Base-by-base conservation (phyloP, 805 yeast species). In the Wickerhamomyces xylosicus region DNA sequence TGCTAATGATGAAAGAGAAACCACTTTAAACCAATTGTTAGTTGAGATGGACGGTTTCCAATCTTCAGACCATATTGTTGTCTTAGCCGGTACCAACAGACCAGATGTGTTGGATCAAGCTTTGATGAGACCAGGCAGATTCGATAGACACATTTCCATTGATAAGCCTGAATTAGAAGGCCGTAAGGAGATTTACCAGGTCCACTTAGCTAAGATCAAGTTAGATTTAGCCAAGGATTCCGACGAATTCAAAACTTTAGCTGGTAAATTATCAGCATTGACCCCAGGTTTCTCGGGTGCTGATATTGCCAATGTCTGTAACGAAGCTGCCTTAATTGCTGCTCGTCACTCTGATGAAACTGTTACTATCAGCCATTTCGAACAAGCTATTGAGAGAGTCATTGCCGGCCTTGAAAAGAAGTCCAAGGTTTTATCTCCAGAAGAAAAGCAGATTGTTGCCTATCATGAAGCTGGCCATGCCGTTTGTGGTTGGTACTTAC, bases 381-480 rank as follows among this genome's bases (percentile, higher is more conserved):
- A 92, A 61, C 80, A 79, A 56, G 97, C 98, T 8, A 92, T 92
- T 48, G 98, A 94, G 63, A 78, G 99, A 56, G 97, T 90, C 33
- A 85, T 89, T 61, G 97, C 94, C 25, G 99, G 99, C 31, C 67
- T 92, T 45, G 97, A 90, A 61, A 85, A 85, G 69, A 90, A 86
- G 62, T 74, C 89, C 14, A 80, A 82, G 53, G 73, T 92, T 13
- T 67, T 94, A 44, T 76, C 86, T 3, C 81, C 86, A 2, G 89
- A 82, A 43, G 97, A 94, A 57, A 85, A 87, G 63, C 77, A 69
- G 45, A 77, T 86, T 20, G 96, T 94, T 41, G 98, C 98, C 1
- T 92, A 83, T 54, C 98, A 94, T 58, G 99, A 92, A 61, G 98
- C 99, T 3, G 99, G 98, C 4, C 98, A 94, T 62, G 98, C 99